These are phyloP conservation scores for Biscogniauxia marginata DNA, from an alignment of 2,329 filamentous ascomycete species.

Conservation along the genomic window DNA sequence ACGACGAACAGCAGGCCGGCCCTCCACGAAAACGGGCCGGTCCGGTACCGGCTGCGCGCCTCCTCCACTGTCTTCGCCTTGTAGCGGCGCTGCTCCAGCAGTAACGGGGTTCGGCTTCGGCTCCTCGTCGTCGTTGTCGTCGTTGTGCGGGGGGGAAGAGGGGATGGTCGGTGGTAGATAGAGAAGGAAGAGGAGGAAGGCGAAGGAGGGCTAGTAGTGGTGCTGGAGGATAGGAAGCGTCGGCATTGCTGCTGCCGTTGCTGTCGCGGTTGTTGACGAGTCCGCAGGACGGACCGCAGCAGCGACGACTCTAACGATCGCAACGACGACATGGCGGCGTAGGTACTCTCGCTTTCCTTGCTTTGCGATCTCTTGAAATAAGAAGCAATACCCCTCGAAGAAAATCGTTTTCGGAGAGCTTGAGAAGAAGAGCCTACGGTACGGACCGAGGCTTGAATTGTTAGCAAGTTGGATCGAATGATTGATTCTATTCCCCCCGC, in stretches of 20 bases:
- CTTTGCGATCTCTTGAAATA: too few species aligned
- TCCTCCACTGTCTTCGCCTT: conserved; percentile 57
- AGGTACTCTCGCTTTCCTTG: too few species aligned
- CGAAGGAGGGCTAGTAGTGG: too few species aligned
- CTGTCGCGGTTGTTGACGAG: conserved; percentile 10
- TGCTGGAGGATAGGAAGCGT: conserved; percentile 16
- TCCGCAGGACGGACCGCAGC: conserved; percentile 19
- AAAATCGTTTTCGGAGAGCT: too few species aligned
- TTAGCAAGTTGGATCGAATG: too few species aligned
- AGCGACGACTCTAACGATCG: too few species aligned
- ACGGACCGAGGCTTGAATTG: too few species aligned
- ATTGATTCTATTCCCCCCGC: too few species aligned
- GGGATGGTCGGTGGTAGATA: background rate
- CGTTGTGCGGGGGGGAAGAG: background rate
- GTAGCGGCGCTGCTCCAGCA: conserved; percentile 37
- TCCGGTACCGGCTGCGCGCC: conserved; percentile 56
- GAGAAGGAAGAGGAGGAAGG: conserved; percentile 6
- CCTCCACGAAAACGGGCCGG: conserved; percentile 86
- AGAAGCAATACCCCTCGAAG: too few species aligned
- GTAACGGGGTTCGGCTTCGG: background rate
- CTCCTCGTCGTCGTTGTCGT: too few species aligned
- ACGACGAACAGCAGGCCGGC: conserved; percentile 81
- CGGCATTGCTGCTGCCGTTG: conserved; percentile 18
- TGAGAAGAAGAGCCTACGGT: too few species aligned
- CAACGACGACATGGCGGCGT: too few species aligned